Percentiles rank a stretch among this genome's conserved stretches.
phyloP scores from a whole-genome alignment of 2,329 filamentous ascomycete species.

The Chrysoporthe puriensis region DNA sequence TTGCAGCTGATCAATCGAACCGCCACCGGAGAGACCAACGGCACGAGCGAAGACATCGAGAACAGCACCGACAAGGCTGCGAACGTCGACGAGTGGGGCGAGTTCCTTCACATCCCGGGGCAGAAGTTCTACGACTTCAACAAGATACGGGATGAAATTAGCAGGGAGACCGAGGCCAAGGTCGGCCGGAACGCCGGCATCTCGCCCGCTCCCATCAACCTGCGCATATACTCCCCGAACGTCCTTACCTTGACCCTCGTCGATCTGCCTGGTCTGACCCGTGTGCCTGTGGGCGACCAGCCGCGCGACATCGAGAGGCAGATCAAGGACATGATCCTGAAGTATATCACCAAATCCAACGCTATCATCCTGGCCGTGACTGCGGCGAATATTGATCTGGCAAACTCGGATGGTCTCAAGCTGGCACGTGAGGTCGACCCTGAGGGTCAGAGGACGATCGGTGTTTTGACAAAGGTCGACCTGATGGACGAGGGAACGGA shows the following conservation, averaged over 20 bases:
- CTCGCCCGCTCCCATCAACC: constrained; percentile 94
- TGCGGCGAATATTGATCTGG: constrained; percentile 95
- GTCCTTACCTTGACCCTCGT: constrained; percentile 96
- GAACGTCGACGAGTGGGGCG: constrained; percentile 89
- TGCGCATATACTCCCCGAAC: constrained; percentile 97
- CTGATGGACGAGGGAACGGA: constrained; percentile 99
- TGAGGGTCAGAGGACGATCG: constrained; percentile 91
- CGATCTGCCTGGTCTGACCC: constrained; percentile 93
- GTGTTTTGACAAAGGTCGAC: constrained; percentile 95
- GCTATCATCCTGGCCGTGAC: constrained; percentile 97
- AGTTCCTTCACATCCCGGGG: constrained; percentile 94
- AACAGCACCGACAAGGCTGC: constrained; percentile 79
- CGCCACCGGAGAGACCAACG: constrained; percentile 68
- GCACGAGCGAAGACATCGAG: constrained; percentile 67
- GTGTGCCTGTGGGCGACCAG: constrained; percentile 97
- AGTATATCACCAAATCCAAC: constrained; percentile 99
- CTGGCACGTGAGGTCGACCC: constrained; percentile 96
- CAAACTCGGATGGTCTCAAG: constrained; percentile 97
- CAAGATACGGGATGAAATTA: constrained; percentile 96
- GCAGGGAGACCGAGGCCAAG: constrained; percentile 70
- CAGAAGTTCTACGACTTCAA: constrained; percentile 92
- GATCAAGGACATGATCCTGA: constrained; percentile 91
- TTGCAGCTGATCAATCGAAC: constrained; percentile 94
- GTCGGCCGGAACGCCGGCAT: constrained; percentile 96
- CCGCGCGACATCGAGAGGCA: constrained; percentile 98